Evolutionary conservation across 1,284 basidiomycete species (phyloP), one percentile per base, ranked within the genome.

Genomic region (Cystodermella granulosa): DNA sequence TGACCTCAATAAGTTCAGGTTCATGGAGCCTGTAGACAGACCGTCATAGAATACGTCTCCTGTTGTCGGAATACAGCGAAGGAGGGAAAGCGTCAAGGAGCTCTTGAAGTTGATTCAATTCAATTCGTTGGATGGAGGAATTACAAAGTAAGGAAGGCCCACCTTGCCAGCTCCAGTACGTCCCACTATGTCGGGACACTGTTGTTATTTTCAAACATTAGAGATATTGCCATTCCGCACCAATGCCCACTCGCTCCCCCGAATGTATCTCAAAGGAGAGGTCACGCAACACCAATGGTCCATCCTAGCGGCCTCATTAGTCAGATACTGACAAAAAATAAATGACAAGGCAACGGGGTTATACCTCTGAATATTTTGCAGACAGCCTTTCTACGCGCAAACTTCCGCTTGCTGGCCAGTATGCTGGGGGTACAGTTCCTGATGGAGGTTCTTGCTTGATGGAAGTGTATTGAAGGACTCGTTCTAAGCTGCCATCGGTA

Each of bases 371-470:
- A 22, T 43, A 43, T 15, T 34, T 26, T 17, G 42, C 42, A 18
- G 42, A 35, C 16, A 43, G 16, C 8, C 22, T 35, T 11, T 43
- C 42, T 4, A 88, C 76, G 31, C 69, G 58, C 4, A 84, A 59
- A 23, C 73, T 66, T 28, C 82, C 81, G 37, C 67, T 68, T 1
- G 85, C 84, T 2, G 87, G 87, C 87, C 87, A 90, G 55, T 83
- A 84, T 0, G 87, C 87, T 0, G 87, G 83, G 16, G 83, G 81
- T 18, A 75, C 66, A 35, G 81, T 72, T 36, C 80, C 65, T 0
- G 83, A 75, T n/a, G 87, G 83, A 1, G 87, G 83, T 65, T 93
- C 90, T 60, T 89, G 84, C 4, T 83, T 79, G 13, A 91, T 74
- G 26, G 79, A 73, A 8, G 91, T 73, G 58, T 91, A 93, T 62